Percentiles rank a stretch among this genome's conserved stretches.
Evolutionary conservation across 2,329 filamentous ascomycete species (phyloP).

Genomic region (Diplodia mutila): DNA sequence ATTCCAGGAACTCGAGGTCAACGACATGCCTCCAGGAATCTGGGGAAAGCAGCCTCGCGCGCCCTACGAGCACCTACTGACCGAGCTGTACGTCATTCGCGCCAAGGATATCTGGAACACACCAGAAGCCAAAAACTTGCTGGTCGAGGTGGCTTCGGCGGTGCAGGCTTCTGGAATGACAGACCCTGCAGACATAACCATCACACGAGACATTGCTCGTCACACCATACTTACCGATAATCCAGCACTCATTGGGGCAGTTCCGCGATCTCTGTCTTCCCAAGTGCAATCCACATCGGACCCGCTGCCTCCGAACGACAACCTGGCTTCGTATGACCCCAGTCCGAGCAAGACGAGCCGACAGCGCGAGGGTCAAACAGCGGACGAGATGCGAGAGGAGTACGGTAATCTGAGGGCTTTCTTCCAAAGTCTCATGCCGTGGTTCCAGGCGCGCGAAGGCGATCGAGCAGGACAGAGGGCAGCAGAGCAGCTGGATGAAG

Average conservation of each 20-base stretch:
- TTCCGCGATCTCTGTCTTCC: conserved; percentile 67
- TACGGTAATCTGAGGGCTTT: conserved; percentile 26
- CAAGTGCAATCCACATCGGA: conserved; percentile 70
- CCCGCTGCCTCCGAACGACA: conserved; percentile 71
- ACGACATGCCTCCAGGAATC: conserved; percentile 73
- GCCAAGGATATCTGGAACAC: conserved; percentile 87
- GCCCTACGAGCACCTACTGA: conserved; percentile 68
- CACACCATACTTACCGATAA: conserved; percentile 80
- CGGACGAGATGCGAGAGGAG: conserved; percentile 23
- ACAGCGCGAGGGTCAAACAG: background rate
- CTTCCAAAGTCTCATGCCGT: conserved; percentile 28
- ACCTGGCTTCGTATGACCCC: conserved; percentile 34
- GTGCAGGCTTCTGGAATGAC: conserved; percentile 47
- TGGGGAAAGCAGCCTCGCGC: conserved; percentile 78
- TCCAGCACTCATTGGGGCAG: conserved; percentile 68
- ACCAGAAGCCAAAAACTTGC: conserved; percentile 67
- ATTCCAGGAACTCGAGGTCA: conserved; percentile 78
- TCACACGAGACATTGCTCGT: conserved; percentile 65
- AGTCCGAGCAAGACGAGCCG: background rate
- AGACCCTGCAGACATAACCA: conserved; percentile 43
- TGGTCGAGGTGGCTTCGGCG: conserved; percentile 70
- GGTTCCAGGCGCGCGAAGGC: conserved; percentile 18
- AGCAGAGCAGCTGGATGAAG: background rate
- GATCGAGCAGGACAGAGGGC: background rate
- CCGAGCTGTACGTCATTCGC: conserved; percentile 74